These are phyloP conservation scores for Leccinum uliginosum DNA, from an alignment of 768 basidiomycete genomes.

Conservation along the genomic window DNA sequence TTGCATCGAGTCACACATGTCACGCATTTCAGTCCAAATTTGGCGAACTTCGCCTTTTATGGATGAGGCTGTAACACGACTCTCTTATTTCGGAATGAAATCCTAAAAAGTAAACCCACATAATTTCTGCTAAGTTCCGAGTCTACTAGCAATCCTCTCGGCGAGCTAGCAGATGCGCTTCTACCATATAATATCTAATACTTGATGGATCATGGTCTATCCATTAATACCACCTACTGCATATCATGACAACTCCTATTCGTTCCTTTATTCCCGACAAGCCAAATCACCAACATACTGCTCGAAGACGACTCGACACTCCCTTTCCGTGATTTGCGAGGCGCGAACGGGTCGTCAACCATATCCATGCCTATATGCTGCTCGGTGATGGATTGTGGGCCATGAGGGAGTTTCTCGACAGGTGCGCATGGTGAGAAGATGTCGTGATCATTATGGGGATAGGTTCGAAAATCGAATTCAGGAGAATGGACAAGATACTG, in stretches of 20 bases:
- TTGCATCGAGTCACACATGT: neutral
- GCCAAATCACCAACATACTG: neutral
- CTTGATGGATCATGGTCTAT: neutral
- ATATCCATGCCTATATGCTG: too few relatives aligned
- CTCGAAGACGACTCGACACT: neutral
- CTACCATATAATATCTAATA: neutral
- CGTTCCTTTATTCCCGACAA: neutral
- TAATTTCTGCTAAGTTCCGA: neutral
- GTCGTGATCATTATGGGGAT: too few relatives aligned
- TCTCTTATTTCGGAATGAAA: neutral
- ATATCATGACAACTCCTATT: neutral
- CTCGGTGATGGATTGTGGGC: too few relatives aligned
- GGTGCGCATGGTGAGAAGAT: too few relatives aligned
- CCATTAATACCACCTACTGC: neutral
- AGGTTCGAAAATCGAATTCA: too few relatives aligned
- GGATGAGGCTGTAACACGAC: neutral
- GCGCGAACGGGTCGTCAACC: neutral
- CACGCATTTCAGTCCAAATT: neutral
- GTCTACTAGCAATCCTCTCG: neutral
- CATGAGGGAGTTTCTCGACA: too few relatives aligned
- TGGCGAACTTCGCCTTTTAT: neutral
- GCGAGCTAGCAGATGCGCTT: neutral
- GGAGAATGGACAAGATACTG: too few relatives aligned
- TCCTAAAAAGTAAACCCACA: neutral
- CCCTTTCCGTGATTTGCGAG: neutral